A percentile compares a stretch with the other conserved stretches of the same genome.
phyloP scores from a whole-genome alignment of 2,329 filamentous ascomycete genomes.

The Madurella mycetomatis region DNA sequence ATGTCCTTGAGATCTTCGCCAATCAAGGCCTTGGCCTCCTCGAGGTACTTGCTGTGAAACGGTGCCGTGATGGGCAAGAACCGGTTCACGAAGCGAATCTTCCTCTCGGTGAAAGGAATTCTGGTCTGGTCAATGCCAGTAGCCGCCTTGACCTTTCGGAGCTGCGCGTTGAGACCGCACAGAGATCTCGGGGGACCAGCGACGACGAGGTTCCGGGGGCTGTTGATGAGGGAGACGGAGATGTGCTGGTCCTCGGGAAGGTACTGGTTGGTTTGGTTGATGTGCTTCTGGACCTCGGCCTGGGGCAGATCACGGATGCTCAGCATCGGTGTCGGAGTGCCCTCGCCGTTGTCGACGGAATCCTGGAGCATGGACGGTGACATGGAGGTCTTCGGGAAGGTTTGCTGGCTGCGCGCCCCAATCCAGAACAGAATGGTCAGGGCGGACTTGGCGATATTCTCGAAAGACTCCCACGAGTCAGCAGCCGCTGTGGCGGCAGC shows the following conservation, averaged over 20 bases:
- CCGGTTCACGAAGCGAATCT: constrained; percentile 92
- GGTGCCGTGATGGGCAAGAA: constrained; percentile 97
- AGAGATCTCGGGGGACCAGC: constrained; percentile 93
- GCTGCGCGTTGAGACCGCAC: constrained; percentile 89
- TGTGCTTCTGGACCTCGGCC: constrained; percentile 88
- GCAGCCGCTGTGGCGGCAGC: constrained; percentile 88
- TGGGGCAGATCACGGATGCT: constrained; percentile 91
- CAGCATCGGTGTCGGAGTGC: constrained; percentile 93
- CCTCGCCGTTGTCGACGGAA: constrained; percentile 89
- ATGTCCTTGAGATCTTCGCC: constrained; percentile 83
- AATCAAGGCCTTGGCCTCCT: constrained; percentile 75
- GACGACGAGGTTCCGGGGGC: constrained; percentile 92
- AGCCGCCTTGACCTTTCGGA: constrained; percentile 94
- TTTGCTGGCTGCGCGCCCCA: constrained; percentile 92
- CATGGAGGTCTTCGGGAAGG: constrained; percentile 90
- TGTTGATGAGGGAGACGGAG: constrained; percentile 92
- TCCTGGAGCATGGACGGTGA: constrained; percentile 88
- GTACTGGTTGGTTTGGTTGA: constrained; percentile 95
- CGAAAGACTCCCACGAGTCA: constrained; percentile 89
- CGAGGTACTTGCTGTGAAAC: constrained; percentile 94
- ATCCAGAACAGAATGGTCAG: constrained; percentile 98
- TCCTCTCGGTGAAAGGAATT: constrained; percentile 91
- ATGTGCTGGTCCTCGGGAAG: constrained; percentile 90
- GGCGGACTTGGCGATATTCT: constrained; percentile 71
- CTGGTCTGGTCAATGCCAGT: constrained; percentile 96